Evolutionary conservation across 805 yeast genomes (phyloP), one percentile per base, ranked within the genome.

Genomic region (Lipomyces orientalis): DNA sequence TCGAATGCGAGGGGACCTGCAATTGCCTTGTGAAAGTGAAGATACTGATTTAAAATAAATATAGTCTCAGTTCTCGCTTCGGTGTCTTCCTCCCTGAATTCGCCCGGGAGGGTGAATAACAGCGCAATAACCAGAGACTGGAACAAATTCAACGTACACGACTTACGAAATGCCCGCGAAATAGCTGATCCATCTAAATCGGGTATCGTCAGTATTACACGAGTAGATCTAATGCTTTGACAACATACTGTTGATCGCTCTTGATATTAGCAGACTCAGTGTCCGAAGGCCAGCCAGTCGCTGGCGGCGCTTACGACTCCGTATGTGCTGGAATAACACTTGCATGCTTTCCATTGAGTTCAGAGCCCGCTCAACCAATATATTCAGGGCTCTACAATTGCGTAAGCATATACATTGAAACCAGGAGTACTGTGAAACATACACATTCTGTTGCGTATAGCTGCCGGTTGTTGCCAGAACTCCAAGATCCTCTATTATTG

Each of bases 11-110:
- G 14, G 8, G 25, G 39, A 7, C 58, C 29, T 2, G 63, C 51
- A 5, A 14, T 14, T 8, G 54, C 7, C 39, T 60, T 57, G 37
- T 33, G 58, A 22, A 59, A 59, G 19, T 60, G 61, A 25, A 65
- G 54, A 35, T 55, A 65, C 14, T 54, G 43, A 29, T 60, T 60
- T 43, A 56, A 29, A 14, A 65, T 31, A 7, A 46, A 16, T 7
- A 65, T 52, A 1, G 62, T n/a, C 25, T 65, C 68, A 5, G 49
- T 31, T 12, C 68, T 61, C 10, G 39, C 9, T 31, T 52, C 60
- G 16, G 43, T 16, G 54, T 65, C 68, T 34, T 65, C 65, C n/a
- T 25, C 29, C 10, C 22, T 19, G 19, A 1, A 19, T 33, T 39
- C 62, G 16, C 25, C 14, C 16, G 65, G 65, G 1, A 65, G 33